phyloP scores from a whole-genome alignment of 257 asterid species.

The Avicennia marina region DNA sequence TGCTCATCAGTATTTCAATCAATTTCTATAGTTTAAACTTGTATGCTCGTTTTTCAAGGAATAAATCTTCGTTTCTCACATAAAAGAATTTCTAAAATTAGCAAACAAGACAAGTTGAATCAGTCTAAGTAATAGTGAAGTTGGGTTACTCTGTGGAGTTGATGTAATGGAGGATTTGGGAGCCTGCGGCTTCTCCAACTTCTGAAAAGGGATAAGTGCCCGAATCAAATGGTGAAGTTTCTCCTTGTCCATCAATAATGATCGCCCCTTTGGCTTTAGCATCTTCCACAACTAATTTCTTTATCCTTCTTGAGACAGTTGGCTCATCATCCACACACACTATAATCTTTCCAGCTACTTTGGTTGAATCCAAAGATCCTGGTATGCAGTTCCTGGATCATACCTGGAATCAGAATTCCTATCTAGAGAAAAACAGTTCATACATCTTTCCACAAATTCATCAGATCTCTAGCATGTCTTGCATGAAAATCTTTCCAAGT shows the following conservation, averaged over 20 bases:
- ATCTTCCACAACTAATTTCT: conserved; percentile 61
- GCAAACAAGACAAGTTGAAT: too few relatives aligned
- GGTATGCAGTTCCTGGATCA: conserved; percentile 56
- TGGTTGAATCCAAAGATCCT: conserved; percentile 51
- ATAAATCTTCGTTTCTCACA: too few relatives aligned
- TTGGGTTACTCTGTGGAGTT: conserved; percentile 50
- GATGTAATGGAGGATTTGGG: conserved; percentile 49
- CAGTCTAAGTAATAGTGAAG: too few relatives aligned
- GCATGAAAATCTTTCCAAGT: too few relatives aligned
- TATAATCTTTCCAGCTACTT: conserved; percentile 54
- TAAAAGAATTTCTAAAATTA: too few relatives aligned
- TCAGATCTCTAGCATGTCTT: too few relatives aligned
- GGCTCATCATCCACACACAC: conserved; percentile 52
- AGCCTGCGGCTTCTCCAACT: conserved; percentile 36
- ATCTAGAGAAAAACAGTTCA: too few relatives aligned
- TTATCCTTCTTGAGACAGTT: conserved; percentile 36
- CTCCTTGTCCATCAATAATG: conserved; percentile 36
- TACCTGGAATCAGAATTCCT: not conserved
- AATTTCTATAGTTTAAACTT: too few relatives aligned
- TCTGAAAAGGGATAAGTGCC: conserved; percentile 60
- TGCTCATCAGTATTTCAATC: too few relatives aligned
- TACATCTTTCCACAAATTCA: too few relatives aligned
- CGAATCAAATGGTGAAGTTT: conserved; percentile 44
- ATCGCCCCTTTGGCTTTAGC: conserved; percentile 56
- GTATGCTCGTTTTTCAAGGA: too few relatives aligned